Conservation (phyloP, 2,329 filamentous ascomycete genomes). For the Truncatella angustata region DNA sequence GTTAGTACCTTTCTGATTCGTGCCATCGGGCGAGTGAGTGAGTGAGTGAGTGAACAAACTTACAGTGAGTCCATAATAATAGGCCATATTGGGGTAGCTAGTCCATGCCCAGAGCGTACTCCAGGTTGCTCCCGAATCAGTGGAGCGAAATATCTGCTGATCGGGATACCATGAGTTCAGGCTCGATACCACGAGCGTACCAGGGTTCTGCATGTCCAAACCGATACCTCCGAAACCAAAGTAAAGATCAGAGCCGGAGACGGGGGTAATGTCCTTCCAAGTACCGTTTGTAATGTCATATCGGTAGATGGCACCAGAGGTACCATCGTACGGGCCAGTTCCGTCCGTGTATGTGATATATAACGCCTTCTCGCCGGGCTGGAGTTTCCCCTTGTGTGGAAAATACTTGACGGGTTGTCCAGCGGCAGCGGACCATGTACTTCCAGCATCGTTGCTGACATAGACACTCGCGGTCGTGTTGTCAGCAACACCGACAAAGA, state of each 20-base stretch:
- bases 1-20: conserved; percentile 9
- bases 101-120: conserved; percentile 52
- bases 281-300: conserved; percentile 47
- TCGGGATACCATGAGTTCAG: conserved; percentile 61
- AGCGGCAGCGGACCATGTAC: conserved; percentile 49
- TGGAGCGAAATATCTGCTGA: conserved; percentile 54
- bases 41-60: conserved; percentile 11
- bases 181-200: conserved; percentile 54
- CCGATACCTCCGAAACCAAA: conserved; percentile 57
- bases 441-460: conserved; percentile 51
- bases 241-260: conserved; percentile 41
- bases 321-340: conserved; percentile 56
- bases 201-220: conserved; percentile 51
- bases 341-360: conserved; percentile 57
- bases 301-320: conserved; percentile 49
- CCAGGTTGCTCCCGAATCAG: conserved; percentile 54
- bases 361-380: conserved; percentile 48
- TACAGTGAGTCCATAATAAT: conserved; percentile 45
- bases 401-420: conserved; percentile 50
- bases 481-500: conserved; percentile 56
- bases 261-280: conserved; percentile 58
- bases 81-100: conserved; percentile 41
- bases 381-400: conserved; percentile 52
- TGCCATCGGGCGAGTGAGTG: neutral
- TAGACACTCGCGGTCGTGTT: conserved; percentile 52